Conservation (phyloP, 495 filamentous ascomycete genomes). For the Daldinia loculata region DNA sequence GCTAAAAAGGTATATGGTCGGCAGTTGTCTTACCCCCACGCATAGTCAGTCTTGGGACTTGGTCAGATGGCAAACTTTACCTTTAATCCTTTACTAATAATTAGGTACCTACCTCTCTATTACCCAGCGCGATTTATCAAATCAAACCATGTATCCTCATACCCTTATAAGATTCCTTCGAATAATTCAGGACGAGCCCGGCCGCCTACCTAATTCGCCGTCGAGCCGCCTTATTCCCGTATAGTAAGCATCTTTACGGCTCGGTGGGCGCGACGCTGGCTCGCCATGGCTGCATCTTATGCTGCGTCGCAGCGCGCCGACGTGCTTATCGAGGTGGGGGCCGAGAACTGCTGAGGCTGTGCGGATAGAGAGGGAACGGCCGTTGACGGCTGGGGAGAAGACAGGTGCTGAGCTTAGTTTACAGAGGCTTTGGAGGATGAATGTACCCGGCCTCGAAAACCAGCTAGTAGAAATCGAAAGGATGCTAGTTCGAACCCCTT, state of each 20-base stretch:
- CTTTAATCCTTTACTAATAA: slow-evolving; percentile 25
- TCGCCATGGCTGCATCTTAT: slow-evolving; percentile 41
- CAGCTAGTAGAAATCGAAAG: slow-evolving; percentile 45
- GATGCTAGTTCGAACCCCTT: slow-evolving; percentile 34
- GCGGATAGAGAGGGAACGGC: slow-evolving; percentile 41
- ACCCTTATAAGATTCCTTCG: neutral
- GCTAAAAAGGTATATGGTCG: neutral
- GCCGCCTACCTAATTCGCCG: neutral
- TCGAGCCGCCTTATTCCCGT: neutral
- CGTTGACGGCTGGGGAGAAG: slow-evolving; percentile 38
- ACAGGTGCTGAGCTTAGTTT: slow-evolving; percentile 34
- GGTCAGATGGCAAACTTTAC: slow-evolving; percentile 3
- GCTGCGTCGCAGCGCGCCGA: slow-evolving; percentile 30
- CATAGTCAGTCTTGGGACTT: slow-evolving; percentile 13
- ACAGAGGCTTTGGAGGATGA: slow-evolving; percentile 32
- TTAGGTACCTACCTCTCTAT: slow-evolving; percentile 2
- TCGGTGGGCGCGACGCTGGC: slow-evolving; percentile 38
- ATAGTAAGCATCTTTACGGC: neutral
- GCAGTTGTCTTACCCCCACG: slow-evolving; percentile 18
- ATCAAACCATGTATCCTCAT: neutral
- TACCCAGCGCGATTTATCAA: neutral
- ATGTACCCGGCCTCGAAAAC: slow-evolving; percentile 36
- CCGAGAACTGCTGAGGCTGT: slow-evolving; percentile 26
- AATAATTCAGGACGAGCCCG: neutral
- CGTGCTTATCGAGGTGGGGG: slow-evolving; percentile 44